Conservation (phyloP, 768 basidiomycete genomes). For the Lentinus brumalis region DNA sequence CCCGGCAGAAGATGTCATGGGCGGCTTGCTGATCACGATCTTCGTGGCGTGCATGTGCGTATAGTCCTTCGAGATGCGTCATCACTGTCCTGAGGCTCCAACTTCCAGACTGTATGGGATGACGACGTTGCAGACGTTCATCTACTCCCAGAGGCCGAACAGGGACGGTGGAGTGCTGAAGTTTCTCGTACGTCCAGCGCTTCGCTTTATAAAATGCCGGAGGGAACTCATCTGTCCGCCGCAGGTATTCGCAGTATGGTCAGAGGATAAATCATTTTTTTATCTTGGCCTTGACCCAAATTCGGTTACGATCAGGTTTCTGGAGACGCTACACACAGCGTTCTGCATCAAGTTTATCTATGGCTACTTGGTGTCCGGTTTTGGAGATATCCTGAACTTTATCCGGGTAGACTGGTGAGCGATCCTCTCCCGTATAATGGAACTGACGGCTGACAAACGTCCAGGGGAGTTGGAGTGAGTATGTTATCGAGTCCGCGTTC, state of each 20-base stretch:
- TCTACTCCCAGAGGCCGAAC: conserved; percentile 13
- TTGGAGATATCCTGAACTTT: conserved; percentile 7
- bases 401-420: conserved; percentile 9
- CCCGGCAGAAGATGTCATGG: too few relatives aligned
- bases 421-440: too few relatives aligned
- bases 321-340: conserved; percentile 15
- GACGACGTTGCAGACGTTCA: conserved; percentile 13
- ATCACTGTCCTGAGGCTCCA: too few relatives aligned
- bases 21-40: background rate
- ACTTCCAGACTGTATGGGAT: conserved; percentile 12
- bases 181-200: conserved; percentile 9
- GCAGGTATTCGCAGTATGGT: background rate
- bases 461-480: background rate
- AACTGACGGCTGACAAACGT: background rate
- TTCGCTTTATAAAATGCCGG: too few relatives aligned
- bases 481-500: too few relatives aligned
- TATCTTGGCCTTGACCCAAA: too few relatives aligned
- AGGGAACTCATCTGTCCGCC: background rate
- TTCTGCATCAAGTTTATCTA: conserved; percentile 19
- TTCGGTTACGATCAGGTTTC: conserved; percentile 7
- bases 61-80: too few relatives aligned
- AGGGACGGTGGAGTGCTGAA: conserved; percentile 4
- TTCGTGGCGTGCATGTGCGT: background rate
- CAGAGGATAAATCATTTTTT: too few relatives aligned
- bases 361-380: conserved; percentile 12